These are phyloP conservation scores for Blastocystis sp. DNA, from an alignment of 352 stramenopile species.

Conservation along the genomic window DNA sequence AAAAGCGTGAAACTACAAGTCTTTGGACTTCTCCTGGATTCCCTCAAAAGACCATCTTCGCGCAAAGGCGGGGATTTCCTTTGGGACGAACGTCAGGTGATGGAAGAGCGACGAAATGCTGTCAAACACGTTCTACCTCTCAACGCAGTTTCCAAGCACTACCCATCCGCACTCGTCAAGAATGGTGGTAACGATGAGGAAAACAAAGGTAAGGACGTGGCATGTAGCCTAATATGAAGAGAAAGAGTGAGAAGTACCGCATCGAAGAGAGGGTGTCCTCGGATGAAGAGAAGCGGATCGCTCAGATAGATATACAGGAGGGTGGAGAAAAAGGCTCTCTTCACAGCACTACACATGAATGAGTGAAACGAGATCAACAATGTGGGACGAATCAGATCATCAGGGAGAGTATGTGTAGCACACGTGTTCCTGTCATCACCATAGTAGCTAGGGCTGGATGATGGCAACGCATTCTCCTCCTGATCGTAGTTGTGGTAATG, in stretches of 20 bases:
- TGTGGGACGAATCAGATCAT: constrained; percentile 31
- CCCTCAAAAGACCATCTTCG: constrained; percentile 18
- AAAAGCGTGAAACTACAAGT: not conserved
- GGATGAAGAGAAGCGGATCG: constrained; percentile 39
- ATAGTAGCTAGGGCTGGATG: not conserved
- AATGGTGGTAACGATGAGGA: not conserved
- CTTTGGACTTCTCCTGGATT: constrained; percentile 31
- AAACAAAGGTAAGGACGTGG: not conserved
- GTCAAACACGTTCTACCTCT: constrained; percentile 41
- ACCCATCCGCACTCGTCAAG: constrained; percentile 8
- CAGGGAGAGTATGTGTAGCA: not conserved
- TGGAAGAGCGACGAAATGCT: constrained; percentile 28
- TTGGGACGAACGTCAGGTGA: constrained; percentile 1
- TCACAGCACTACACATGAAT: constrained; percentile 13
- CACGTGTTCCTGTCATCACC: not conserved
- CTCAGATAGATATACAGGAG: constrained; percentile 18
- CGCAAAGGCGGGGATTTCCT: constrained; percentile 34
- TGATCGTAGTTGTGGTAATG: not conserved
- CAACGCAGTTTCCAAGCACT: not conserved
- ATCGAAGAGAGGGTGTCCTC: not conserved
- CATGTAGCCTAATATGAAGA: not conserved
- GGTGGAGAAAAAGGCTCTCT: constrained; percentile 29
- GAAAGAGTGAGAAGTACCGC: not conserved
- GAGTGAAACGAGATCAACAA: not conserved
- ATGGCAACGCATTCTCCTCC: not conserved